Evolutionary conservation across 2,329 filamentous ascomycete species (phyloP).

Genomic region (Sarocladium strictum): DNA sequence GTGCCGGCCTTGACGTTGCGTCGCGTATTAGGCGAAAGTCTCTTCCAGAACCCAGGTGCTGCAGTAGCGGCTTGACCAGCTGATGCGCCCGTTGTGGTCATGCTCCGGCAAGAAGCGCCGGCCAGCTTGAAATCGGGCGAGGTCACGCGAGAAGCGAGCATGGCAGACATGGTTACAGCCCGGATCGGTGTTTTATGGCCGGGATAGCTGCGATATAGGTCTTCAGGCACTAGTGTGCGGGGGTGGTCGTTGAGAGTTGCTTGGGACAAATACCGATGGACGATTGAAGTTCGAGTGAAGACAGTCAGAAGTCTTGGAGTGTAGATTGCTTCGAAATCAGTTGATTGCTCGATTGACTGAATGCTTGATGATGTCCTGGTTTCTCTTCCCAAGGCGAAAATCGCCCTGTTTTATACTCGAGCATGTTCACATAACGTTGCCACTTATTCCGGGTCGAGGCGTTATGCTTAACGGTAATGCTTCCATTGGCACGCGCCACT

Average conservation of each 20-base stretch:
- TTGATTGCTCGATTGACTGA: neutral
- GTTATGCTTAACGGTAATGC: slow-evolving; percentile 12
- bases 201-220: neutral
- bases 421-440: neutral
- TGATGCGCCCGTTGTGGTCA: slow-evolving; percentile 11
- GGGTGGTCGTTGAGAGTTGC: neutral
- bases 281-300: too few species aligned
- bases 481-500: neutral
- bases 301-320: too few species aligned
- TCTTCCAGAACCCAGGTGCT: slow-evolving; percentile 20
- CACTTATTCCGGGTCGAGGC: neutral
- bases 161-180: neutral
- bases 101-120: neutral
- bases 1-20: slow-evolving; percentile 19
- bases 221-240: neutral
- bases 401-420: slow-evolving; percentile 1
- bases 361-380: neutral
- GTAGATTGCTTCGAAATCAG: too few species aligned
- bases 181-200: neutral
- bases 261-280: too few species aligned
- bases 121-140: neutral
- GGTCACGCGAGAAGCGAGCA: neutral
- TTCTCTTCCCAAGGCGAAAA: too few species aligned
- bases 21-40: slow-evolving; percentile 20
- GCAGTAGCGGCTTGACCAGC: neutral